A percentile compares a stretch with the other conserved stretches of the same genome.
phyloP scores from a whole-genome alignment of 2,329 filamentous ascomycete species.

The Colletotrichum destructivum region DNA sequence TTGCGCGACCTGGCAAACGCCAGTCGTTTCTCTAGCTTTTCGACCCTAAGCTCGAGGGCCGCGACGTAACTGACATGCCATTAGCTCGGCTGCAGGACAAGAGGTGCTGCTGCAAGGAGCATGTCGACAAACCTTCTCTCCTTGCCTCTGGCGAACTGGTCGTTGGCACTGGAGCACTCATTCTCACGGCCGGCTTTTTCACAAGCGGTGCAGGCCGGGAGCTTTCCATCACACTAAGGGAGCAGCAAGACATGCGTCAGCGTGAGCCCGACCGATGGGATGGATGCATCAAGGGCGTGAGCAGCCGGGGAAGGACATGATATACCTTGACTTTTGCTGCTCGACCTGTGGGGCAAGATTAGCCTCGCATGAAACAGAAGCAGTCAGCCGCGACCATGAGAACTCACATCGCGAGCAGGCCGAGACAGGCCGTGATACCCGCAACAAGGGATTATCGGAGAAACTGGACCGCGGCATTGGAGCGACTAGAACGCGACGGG shows the following conservation, averaged over 20 bases:
- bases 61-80: constrained; percentile 83
- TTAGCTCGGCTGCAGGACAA: constrained; percentile 40
- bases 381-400: constrained; percentile 38
- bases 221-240: constrained; percentile 87
- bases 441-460: constrained; percentile 72
- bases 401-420: constrained; percentile 82
- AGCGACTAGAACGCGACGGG: constrained; percentile 25
- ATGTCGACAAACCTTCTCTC: constrained; percentile 79
- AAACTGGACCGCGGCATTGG: constrained; percentile 64
- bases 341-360: constrained; percentile 67
- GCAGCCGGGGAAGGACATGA: neutral
- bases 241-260: constrained; percentile 27
- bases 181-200: constrained; percentile 89
- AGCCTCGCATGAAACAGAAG: constrained; percentile 39
- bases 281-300: neutral
- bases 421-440: constrained; percentile 84
- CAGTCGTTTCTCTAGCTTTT: constrained; percentile 87
- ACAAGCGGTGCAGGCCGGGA: constrained; percentile 95
- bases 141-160: constrained; percentile 95
- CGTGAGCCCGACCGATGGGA: neutral
- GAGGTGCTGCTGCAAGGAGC: neutral
- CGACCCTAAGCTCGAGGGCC: constrained; percentile 91
- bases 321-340: constrained; percentile 91
- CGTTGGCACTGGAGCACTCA: constrained; percentile 94
- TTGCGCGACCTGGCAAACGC: constrained; percentile 79